Conservation (phyloP, 2,329 filamentous ascomycete genomes). For the Thielaviopsis ethacetica region DNA sequence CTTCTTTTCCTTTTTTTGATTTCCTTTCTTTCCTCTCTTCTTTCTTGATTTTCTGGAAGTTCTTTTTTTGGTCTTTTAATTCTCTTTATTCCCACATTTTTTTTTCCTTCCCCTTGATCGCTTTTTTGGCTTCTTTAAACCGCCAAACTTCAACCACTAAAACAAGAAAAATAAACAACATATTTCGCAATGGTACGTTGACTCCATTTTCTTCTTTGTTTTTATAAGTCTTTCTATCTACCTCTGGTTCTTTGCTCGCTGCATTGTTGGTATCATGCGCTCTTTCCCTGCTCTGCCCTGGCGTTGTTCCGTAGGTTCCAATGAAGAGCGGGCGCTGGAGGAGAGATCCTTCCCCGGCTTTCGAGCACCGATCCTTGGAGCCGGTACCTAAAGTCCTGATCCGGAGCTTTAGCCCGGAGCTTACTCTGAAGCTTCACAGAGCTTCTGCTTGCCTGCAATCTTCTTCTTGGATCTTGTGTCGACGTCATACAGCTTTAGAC, state of each 20-base stretch:
- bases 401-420: background rate
- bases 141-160: background rate
- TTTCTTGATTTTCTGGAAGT: constrained; percentile 2
- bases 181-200: background rate
- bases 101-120: background rate
- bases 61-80: background rate
- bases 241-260: background rate
- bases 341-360: background rate
- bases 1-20: constrained; percentile 8
- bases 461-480: background rate
- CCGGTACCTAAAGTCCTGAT: background rate
- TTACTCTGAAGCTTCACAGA: background rate
- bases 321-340: background rate
- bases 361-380: background rate
- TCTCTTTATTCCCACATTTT: background rate
- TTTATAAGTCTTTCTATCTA: background rate
- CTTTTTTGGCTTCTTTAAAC: background rate
- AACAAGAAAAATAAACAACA: background rate
- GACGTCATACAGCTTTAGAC: background rate
- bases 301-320: background rate
- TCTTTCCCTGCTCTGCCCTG: too few relatives aligned
- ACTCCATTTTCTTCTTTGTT: background rate
- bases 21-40: constrained; percentile 5
- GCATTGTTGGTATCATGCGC: background rate
- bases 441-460: background rate